phyloP scores from a whole-genome alignment of 164 flowering plant genomes.

The Taxillus chinensis region DNA sequence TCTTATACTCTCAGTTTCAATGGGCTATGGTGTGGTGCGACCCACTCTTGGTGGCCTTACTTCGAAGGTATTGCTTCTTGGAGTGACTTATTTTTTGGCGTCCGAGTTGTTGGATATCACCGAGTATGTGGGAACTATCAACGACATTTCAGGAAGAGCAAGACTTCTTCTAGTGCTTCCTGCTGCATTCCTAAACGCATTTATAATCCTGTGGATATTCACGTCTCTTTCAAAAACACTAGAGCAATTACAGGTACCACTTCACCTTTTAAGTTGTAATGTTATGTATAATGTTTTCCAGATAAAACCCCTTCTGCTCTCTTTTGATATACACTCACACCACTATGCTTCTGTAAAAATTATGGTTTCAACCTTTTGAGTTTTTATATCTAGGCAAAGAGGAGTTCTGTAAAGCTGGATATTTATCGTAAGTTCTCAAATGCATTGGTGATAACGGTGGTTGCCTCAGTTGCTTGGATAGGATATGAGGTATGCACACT shows the following conservation, averaged over 20 bases:
- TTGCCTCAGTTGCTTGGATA: conserved; percentile 91
- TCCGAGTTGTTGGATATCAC: conserved; percentile 75
- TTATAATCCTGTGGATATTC: conserved; percentile 86
- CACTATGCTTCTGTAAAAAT: neutral
- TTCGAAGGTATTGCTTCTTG: conserved; percentile 80
- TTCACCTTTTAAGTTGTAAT: conserved; percentile 5
- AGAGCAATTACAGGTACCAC: conserved; percentile 82
- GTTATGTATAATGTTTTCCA: neutral
- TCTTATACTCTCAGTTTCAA: conserved; percentile 73
- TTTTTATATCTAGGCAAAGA: conserved; percentile 46
- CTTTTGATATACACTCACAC: too few relatives aligned
- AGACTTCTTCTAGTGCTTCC: conserved; percentile 85
- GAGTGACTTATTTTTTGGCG: conserved; percentile 76
- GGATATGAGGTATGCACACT: conserved; percentile 63
- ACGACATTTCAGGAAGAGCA: conserved; percentile 87
- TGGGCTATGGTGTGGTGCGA: conserved; percentile 95
- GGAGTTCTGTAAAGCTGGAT: conserved; percentile 79
- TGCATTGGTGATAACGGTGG: conserved; percentile 62
- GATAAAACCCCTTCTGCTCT: too few relatives aligned
- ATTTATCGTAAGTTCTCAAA: conserved; percentile 87
- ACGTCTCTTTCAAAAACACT: conserved; percentile 86
- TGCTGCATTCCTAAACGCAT: conserved; percentile 82
- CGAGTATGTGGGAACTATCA: conserved; percentile 85
- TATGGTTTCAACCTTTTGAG: neutral
- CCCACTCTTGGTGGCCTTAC: conserved; percentile 98